phyloP scores from a whole-genome alignment of 2,329 filamentous ascomycete species.

The Penicillium sp. region DNA sequence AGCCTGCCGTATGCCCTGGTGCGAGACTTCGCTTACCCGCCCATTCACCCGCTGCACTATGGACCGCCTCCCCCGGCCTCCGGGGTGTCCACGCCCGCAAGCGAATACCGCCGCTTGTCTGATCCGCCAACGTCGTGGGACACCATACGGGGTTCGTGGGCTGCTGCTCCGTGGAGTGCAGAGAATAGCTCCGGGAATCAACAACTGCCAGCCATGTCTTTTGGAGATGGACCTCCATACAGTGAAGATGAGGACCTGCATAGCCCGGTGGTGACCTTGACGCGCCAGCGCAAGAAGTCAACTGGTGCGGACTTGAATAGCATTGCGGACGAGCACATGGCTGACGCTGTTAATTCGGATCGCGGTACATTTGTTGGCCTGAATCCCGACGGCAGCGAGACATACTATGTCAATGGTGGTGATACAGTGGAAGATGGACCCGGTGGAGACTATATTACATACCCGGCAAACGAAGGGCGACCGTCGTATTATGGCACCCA shows the following conservation, averaged over 20 bases:
- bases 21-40: constrained; percentile 90
- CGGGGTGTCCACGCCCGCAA: constrained; percentile 77
- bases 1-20: constrained; percentile 85
- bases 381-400: constrained; percentile 68
- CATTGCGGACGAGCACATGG: constrained; percentile 36
- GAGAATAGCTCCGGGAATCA: constrained; percentile 56
- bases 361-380: constrained; percentile 66
- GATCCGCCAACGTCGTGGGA: constrained; percentile 75
- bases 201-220: constrained; percentile 76
- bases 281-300: constrained; percentile 81
- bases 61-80: constrained; percentile 80
- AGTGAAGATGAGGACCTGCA: constrained; percentile 94
- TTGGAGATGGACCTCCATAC: constrained; percentile 85
- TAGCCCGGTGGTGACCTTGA: constrained; percentile 80
- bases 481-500: constrained; percentile 52
- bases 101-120: constrained; percentile 75
- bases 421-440: constrained; percentile 61
- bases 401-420: constrained; percentile 71
- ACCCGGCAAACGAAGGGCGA: constrained; percentile 63
- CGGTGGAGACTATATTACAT: constrained; percentile 77
- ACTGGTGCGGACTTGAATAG: constrained; percentile 35
- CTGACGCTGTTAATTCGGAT: constrained; percentile 41
- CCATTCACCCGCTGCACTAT: constrained; percentile 83
- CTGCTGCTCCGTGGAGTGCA: constrained; percentile 47
- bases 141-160: constrained; percentile 58